Conservation (phyloP, 1,284 basidiomycete species). For the Limonomyces culmigenus region DNA sequence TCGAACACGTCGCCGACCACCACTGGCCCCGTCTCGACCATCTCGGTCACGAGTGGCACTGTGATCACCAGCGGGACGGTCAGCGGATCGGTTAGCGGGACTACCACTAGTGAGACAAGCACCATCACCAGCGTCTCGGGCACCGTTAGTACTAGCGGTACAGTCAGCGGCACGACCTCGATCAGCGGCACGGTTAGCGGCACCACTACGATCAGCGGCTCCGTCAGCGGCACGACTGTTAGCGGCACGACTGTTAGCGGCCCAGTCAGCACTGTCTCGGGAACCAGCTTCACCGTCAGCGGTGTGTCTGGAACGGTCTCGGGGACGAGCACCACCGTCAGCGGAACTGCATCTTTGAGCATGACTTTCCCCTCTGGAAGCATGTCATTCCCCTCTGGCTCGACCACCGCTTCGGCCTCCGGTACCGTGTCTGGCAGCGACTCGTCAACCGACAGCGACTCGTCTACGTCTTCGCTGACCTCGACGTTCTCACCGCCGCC, state of each 20-base stretch:
- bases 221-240: not conserved
- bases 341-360: conserved; percentile 1
- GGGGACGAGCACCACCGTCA: conserved; percentile 1
- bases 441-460: not conserved
- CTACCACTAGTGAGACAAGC: not conserved
- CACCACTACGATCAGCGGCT: conserved; percentile 1
- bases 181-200: conserved; percentile 1
- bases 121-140: conserved; percentile 1
- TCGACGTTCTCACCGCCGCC: conserved; percentile 10
- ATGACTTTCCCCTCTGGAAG: conserved; percentile 1
- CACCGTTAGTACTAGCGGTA: not conserved
- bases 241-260: conserved; percentile 1
- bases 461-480: conserved; percentile 4
- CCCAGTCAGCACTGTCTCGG: conserved; percentile 1
- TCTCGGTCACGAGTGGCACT: conserved; percentile 5
- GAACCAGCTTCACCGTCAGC: not conserved
- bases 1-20: conserved; percentile 1
- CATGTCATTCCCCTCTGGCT: conserved; percentile 4
- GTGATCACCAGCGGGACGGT: not conserved
- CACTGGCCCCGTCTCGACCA: not conserved
- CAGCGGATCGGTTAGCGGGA: not conserved
- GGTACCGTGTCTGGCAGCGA: not conserved
- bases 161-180: not conserved
- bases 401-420: not conserved
- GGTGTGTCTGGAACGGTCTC: conserved; percentile 1